Evolutionary conservation across 176 grass and related monocot species (phyloP).

Genomic region (Aechmea fasciata): DNA sequence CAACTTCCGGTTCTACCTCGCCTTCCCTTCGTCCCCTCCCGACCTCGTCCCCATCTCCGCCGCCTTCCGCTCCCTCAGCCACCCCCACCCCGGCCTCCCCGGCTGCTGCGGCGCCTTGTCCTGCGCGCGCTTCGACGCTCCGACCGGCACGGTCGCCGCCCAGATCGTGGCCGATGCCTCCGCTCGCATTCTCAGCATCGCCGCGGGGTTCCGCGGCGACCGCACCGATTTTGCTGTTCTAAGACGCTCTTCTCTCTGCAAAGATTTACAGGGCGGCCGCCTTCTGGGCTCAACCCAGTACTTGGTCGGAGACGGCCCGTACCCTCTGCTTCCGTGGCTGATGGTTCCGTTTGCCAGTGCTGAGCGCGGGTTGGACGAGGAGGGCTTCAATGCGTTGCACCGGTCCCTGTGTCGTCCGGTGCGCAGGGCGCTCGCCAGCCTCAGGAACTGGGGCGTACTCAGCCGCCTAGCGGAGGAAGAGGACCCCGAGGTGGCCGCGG

Average conservation of each 20-base stretch:
- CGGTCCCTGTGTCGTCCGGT: constrained; percentile 38
- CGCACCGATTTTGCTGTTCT: constrained; percentile 45
- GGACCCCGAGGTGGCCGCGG: constrained; percentile 31
- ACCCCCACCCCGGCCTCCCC: constrained; percentile 11
- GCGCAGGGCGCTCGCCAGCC: constrained; percentile 36
- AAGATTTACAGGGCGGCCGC: constrained; percentile 42
- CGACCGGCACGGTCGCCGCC: constrained; percentile 21
- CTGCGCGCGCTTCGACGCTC: constrained; percentile 46
- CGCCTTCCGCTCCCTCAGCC: constrained; percentile 5
- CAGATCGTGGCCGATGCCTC: constrained; percentile 63
- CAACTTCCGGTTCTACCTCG: constrained; percentile 77
- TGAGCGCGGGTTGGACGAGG: constrained; percentile 11
- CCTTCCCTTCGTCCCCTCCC: constrained; percentile 36
- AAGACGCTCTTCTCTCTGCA: constrained; percentile 40
- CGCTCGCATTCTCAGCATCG: constrained; percentile 36
- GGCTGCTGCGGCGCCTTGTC: constrained; percentile 55
- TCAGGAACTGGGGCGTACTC: constrained; percentile 64
- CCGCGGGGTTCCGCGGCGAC: constrained; percentile 57
- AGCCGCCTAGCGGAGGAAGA: constrained; percentile 44
- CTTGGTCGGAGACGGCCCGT: constrained; percentile 37
- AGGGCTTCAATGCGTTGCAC: constrained; percentile 44
- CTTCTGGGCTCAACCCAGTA: constrained; percentile 39
- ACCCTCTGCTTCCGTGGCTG: constrained; percentile 65
- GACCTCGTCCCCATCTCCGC: constrained; percentile 11
- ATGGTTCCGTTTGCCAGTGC: constrained; percentile 45